Base-by-base conservation (phyloP, 495 filamentous ascomycete species). In the Bombardia bombarda region DNA sequence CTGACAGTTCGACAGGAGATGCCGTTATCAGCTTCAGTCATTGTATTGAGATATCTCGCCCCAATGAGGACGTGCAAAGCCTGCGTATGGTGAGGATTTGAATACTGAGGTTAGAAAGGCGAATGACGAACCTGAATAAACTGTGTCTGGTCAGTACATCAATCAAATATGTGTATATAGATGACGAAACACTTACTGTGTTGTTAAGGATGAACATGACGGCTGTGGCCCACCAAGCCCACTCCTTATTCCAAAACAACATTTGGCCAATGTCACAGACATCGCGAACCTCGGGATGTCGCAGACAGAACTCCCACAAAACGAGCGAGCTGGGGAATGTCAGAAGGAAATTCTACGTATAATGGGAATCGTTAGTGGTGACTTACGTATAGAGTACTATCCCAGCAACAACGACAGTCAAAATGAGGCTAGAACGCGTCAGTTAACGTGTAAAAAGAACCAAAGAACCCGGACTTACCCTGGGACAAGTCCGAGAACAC, bases 141-240 rank as follows among this genome's bases (percentile, higher is more conserved):
- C 45, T 52, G n/a, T 42, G n/a, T 48, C 5, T 2, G 3, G 52
- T 54, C 42, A 56, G 45, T 2, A 13, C 1, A 13, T 1, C 13
- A n/a, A n/a, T n/a, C n/a, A n/a, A n/a, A n/a, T n/a, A n/a, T n/a
- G n/a, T 19, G 23, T 63, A 77, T 75, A 59, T 84, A 79, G 48
- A 1, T 4, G 17, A 37, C 10, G 7, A 7, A 20, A 16, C 4
- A 49, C 90, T 87, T 61, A 92, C 89, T 9, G 86, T 94, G 51
- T 94, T 94, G 70, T 94, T 94, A 46, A 92, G 58, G 22, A 94
- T 60, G 62, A 94, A 94, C 87, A 93, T 90, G 51, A 84, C 66
- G 2, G 85, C 87, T 0, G 87, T 94, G 31, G 76, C 68, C 63
- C 82, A 94, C 84, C 86, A 94, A 0, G 80, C 87, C 70, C 79